Evolutionary conservation across 2,329 filamentous ascomycete species (phyloP).

Genomic region (Paraphoma sp.): DNA sequence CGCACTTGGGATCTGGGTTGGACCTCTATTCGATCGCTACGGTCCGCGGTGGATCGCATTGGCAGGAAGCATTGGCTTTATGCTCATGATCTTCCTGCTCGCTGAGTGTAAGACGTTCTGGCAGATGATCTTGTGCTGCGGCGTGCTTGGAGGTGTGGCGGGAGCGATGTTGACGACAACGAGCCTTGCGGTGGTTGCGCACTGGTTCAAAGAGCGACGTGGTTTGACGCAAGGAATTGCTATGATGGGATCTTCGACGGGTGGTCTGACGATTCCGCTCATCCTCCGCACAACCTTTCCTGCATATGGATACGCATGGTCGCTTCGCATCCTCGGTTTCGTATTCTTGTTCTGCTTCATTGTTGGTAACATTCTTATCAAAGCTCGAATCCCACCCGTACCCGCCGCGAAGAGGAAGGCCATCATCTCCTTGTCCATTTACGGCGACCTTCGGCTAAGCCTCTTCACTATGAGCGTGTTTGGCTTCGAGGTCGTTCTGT

Average conservation of each 20-base stretch:
- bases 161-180: conserved; percentile 50
- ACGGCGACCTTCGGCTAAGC: conserved; percentile 40
- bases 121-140: conserved; percentile 51
- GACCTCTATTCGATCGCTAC: conserved; percentile 69
- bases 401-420: conserved; percentile 40
- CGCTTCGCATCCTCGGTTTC: conserved; percentile 50
- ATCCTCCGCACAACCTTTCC: conserved; percentile 42
- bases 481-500: conserved; percentile 49
- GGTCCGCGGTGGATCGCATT: conserved; percentile 44
- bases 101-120: conserved; percentile 48
- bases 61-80: conserved; percentile 32
- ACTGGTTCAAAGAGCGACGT: conserved; percentile 49
- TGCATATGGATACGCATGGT: conserved; percentile 46
- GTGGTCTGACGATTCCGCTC: conserved; percentile 47
- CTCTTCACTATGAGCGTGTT: conserved; percentile 46
- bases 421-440: conserved; percentile 45
- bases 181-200: conserved; percentile 42
- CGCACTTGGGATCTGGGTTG: conserved; percentile 82
- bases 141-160: conserved; percentile 48
- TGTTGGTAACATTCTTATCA: conserved; percentile 42
- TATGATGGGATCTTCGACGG: conserved; percentile 44
- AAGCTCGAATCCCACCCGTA: conserved; percentile 41
- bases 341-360: conserved; percentile 40
- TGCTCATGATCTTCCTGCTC: conserved; percentile 41
- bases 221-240: conserved; percentile 49